Base-by-base conservation (phyloP, 2,329 filamentous ascomycete genomes). In the Arthrinium phaeospermum region DNA sequence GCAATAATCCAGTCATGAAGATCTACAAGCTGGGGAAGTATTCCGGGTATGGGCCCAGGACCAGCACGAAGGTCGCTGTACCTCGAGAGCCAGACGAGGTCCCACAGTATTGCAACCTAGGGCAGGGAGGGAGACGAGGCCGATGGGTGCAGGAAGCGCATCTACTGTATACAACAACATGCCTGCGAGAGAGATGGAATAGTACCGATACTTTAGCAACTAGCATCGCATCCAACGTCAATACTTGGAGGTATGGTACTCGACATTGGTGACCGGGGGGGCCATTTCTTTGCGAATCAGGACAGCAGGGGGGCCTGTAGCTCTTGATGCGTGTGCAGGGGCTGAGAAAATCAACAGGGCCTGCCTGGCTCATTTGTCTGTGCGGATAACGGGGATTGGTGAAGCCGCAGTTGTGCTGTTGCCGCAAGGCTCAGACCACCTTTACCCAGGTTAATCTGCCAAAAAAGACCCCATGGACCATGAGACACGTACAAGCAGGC, bases 1-100 rank as follows among this genome's bases (percentile, higher is more conserved):
- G 19, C 57, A 64, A 64, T 64, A 64, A 64, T 19, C 57, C 57
- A 64, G 16, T 64, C 57, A 64, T 64, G 57, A 64, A 64, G 57
- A 64, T 64, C 57, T 64, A 64, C 57, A 64, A 64, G 57, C 57
- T 64, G 30, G 57, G 57, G 57, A 64, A 64, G 57, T 64, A 64
- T 64, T 64, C 34, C 57, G 57, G 30, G 19, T 34, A 64, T 37
- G 34, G 57, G 13, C 24, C 57, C 57, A n/a, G 57, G 19, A n/a
- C 57, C 34, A 41, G 1, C 57, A 64, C 57, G 19, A 16, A 64
- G 57, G 57, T 64, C 57, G 41, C 57, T 64, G 14, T 64, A 64
- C 57, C 57, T 64, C 34, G 22, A n/a, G 34, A 19, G 8, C 57
- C 34, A n/a, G 30, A 12, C 34, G 30, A 19, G 7, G 57, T 41